These are phyloP conservation scores for Ophiostoma australiae DNA, from an alignment of 2,329 filamentous ascomycete species.

Conservation along the genomic window DNA sequence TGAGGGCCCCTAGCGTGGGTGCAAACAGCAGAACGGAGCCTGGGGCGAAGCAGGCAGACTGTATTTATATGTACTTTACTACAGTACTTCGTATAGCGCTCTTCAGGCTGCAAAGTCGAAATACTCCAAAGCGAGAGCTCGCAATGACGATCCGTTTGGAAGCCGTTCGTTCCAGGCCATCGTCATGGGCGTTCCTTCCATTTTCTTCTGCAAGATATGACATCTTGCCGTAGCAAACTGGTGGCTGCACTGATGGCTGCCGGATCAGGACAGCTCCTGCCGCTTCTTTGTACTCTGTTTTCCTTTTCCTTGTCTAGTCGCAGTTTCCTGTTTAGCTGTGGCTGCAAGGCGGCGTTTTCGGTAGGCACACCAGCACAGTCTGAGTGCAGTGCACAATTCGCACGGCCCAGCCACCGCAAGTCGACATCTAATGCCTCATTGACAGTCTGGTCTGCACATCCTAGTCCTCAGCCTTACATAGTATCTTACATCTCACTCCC, in stretches of 20 bases:
- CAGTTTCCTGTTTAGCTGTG: background rate
- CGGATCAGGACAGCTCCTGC: slow-evolving; percentile 4
- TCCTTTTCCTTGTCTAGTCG: background rate
- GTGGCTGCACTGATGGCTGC: background rate
- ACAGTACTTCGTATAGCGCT: background rate
- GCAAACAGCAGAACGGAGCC: slow-evolving; percentile 20
- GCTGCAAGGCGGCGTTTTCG: background rate
- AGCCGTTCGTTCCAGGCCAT: slow-evolving; percentile 9
- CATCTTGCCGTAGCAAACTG: too few relatives aligned
- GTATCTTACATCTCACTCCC: background rate
- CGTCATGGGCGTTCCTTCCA: background rate
- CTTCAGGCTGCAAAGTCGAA: background rate
- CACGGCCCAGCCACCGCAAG: background rate
- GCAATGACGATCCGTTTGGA: background rate
- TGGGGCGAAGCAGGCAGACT: slow-evolving; percentile 17
- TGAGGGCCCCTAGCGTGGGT: slow-evolving; percentile 20
- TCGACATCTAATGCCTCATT: slow-evolving; percentile 16
- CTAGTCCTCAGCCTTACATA: slow-evolving; percentile 22
- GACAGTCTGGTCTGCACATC: background rate
- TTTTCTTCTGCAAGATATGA: too few relatives aligned
- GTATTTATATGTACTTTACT: too few relatives aligned
- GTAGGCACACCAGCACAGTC: background rate
- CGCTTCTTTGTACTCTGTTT: background rate
- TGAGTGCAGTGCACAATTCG: background rate
- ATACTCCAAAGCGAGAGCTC: slow-evolving; percentile 3